Evolutionary conservation across 192 early-diverging fungal species (phyloP), one percentile per base, ranked within the genome.

Genomic region (Coemansia sp.): DNA sequence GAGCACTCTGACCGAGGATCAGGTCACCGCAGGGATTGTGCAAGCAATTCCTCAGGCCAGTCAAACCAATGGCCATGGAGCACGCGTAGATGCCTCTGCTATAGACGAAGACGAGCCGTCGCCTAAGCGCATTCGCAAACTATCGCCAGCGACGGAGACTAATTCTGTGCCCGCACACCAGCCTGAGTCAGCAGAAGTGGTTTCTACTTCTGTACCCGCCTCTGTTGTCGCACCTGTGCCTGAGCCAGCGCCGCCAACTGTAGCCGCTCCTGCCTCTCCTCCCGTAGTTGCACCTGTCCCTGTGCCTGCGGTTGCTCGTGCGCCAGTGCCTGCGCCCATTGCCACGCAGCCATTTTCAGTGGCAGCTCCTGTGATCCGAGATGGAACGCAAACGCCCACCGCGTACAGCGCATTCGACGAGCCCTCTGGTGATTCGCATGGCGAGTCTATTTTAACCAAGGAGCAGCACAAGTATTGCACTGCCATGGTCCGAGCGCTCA

Each of bases 381-480:
- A 41, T 19, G 66, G 66, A 51, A 46, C 44, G 29, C 42, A 34
- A 19, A 42, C 45, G n/a, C 60, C 36, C 36, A 62, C 11, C 21
- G 46, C 32, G n/a, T n/a, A 32, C 60, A 69, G 21, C 23, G 42
- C 8, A 36, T 36, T 39, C 38, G 59, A 61, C 59, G 36, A 39
- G 34, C 59, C 15, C 2, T 23, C 59, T 14, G 59, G 36, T 29
- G 31, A 32, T 29, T 9, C 5, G 27, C 55, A 29, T 34, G 31
- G 29, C 19, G 34, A 61, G 50, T 68, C 48, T 14, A 74, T 82
- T 23, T 90, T 94, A 86, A 85, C 89, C 46, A 87, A 88, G 62
- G 92, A 94, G 46, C 94, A 97, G 76, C 77, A 92, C 60, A 96
- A 94, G 72, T 94, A 90, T 73, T 91, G 91, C 76, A 78, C 72